phyloP scores from a whole-genome alignment of 371 early-diverging fungal species.

The Mortierella sp. region DNA sequence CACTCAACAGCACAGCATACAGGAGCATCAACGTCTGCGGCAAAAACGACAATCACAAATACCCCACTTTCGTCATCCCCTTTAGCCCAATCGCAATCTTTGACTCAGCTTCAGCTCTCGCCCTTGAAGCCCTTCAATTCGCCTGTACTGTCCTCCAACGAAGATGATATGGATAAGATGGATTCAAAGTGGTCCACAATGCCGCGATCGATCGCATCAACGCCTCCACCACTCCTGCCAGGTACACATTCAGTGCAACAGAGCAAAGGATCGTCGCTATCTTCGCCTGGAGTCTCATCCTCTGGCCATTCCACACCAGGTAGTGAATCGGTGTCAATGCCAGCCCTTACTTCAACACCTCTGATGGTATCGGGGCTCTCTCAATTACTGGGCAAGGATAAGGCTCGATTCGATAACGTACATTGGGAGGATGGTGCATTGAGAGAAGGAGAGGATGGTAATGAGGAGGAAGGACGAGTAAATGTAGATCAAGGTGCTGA shows the following conservation, averaged over 20 bases:
- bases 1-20: background rate
- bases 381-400: slow-evolving; percentile 5
- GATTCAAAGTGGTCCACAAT: background rate
- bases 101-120: slow-evolving; percentile 26
- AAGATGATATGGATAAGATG: background rate
- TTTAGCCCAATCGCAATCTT: slow-evolving; percentile 28
- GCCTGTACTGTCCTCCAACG: background rate
- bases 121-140: slow-evolving; percentile 18
- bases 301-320: background rate
- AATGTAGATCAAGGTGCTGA: background rate
- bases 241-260: background rate
- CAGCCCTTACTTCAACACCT: background rate
- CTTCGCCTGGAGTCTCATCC: background rate
- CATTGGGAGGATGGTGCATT: background rate
- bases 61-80: slow-evolving; percentile 34
- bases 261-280: background rate
- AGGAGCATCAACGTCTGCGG: background rate
- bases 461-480: background rate
- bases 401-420: background rate
- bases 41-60: slow-evolving; percentile 14
- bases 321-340: background rate
- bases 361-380: slow-evolving; percentile 14
- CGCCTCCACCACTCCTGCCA: background rate
- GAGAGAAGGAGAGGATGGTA: background rate
- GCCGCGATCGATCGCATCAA: background rate